Evolutionary conservation across 495 filamentous ascomycete genomes (phyloP), one percentile per base, ranked within the genome.

Genomic region (Podospora tetraspora): DNA sequence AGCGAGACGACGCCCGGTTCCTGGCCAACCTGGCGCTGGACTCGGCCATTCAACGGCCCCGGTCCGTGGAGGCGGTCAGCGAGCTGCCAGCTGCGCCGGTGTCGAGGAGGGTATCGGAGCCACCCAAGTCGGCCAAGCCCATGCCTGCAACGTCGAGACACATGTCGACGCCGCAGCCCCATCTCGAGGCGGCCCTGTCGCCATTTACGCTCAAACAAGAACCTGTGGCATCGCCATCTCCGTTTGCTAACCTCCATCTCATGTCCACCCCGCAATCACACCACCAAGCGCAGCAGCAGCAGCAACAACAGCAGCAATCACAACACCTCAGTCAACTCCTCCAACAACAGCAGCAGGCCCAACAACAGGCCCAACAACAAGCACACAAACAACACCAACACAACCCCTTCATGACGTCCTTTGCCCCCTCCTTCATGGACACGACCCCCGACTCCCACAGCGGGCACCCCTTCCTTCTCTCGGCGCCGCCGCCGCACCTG

Each of bases 1-100:
- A 70, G 16, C 76, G 77, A 32, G 79, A 82, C 65, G 77, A 80
- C 60, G 78, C 81, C 3, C 75, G 77, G 61, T 73, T 73, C 52
- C 74, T 83, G 25, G 78, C 79, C 9, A 73, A 76, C 34, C 70
- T 83, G 56, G 81, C 81, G 9, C 78, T 83, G 66, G 76, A 76
- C 52, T 75, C 76, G 60, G 81, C 82, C 21, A 79, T 77, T 27
- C 79, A 82, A 64, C 71, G 79, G 19, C 71, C 78, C 9, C 74
- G 81, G 9, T 62, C 27, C 70, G 71, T 29, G 10, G 66, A 29
- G 52, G 21, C 37, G 37, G 25, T 65, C 22, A 58, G 52, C 19
- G 63, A 65, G 25, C 63, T 61, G 60, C n/a, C 70, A 61, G 30
- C 65, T 1, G 59, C 69, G 3, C 59, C 63, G 1, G 59, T 66